Conservation (phyloP, 345 rosid species). For the Dimocarpus longan region DNA sequence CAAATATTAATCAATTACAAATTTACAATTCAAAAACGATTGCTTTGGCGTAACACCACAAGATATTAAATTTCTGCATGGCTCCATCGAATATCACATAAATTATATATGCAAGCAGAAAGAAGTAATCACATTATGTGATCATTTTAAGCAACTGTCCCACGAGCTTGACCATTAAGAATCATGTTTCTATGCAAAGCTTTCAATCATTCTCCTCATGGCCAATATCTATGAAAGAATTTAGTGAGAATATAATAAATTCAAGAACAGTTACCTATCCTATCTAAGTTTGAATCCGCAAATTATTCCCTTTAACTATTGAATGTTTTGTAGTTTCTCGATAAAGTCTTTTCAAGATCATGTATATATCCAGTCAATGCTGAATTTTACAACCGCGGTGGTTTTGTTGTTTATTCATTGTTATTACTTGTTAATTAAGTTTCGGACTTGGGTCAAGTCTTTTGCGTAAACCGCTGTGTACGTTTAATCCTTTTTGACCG, state of each 20-base stretch:
- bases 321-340: background rate
- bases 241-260: slow-evolving; percentile 3
- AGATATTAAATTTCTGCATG: background rate
- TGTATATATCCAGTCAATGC: background rate
- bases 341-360: background rate
- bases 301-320: background rate
- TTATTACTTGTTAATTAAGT: background rate
- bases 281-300: background rate
- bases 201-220: slow-evolving; percentile 12
- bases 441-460: slow-evolving; percentile 5
- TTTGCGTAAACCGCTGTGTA: background rate
- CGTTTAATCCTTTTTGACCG: slow-evolving; percentile 1
- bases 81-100: slow-evolving; percentile 3
- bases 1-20: no score
- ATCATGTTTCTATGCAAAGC: slow-evolving; percentile 7
- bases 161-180: slow-evolving; percentile 13
- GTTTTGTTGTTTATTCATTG: background rate
- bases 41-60: background rate
- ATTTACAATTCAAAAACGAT: no score
- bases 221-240: background rate
- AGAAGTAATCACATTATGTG: background rate
- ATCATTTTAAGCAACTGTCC: slow-evolving; percentile 1
- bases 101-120: background rate
- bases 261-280: background rate
- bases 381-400: background rate